A percentile compares a stretch with the other conserved stretches of the same genome.
phyloP scores from a whole-genome alignment of 768 basidiomycete species.

The Russula sp. region DNA sequence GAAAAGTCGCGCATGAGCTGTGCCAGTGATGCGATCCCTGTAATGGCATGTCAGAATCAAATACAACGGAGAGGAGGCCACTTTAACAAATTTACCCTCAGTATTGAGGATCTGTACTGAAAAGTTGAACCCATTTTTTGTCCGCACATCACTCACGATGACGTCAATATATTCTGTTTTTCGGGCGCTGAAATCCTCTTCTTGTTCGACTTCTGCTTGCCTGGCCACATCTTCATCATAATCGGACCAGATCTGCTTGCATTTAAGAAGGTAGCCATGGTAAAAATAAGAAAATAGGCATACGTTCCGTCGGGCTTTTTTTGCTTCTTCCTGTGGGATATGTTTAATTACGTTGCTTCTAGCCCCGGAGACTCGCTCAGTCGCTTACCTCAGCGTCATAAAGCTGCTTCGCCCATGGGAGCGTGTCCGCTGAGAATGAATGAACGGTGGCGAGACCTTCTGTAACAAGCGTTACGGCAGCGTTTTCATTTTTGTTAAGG shows the following conservation, averaged over 20 bases:
- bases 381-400: constrained; percentile 73
- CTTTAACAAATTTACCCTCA: constrained; percentile 56
- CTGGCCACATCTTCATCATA: constrained; percentile 74
- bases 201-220: constrained; percentile 46
- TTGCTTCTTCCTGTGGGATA: constrained; percentile 65
- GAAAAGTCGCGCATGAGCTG: constrained; percentile 95
- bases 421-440: constrained; percentile 77
- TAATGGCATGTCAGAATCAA: not conserved
- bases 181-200: constrained; percentile 51
- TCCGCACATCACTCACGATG: constrained; percentile 84
- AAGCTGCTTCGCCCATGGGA: constrained; percentile 77
- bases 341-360: constrained; percentile 5
- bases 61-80: not conserved
- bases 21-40: constrained; percentile 89
- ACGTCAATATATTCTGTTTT: constrained; percentile 89
- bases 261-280: not conserved
- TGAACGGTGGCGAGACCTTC: constrained; percentile 91
- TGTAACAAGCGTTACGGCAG: constrained; percentile 73
- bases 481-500: constrained; percentile 82
- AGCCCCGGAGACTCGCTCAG: not conserved
- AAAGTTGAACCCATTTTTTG: constrained; percentile 72
- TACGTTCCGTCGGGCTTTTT: constrained; percentile 73
- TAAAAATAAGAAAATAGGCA: constrained; percentile 33
- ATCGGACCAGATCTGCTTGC: constrained; percentile 74
- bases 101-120: constrained; percentile 92